A percentile compares a stretch with the other conserved stretches of the same genome.
These are phyloP conservation scores for Elsinoe fawcettii DNA, from an alignment of 2,329 filamentous ascomycete species.

Conservation along the genomic window DNA sequence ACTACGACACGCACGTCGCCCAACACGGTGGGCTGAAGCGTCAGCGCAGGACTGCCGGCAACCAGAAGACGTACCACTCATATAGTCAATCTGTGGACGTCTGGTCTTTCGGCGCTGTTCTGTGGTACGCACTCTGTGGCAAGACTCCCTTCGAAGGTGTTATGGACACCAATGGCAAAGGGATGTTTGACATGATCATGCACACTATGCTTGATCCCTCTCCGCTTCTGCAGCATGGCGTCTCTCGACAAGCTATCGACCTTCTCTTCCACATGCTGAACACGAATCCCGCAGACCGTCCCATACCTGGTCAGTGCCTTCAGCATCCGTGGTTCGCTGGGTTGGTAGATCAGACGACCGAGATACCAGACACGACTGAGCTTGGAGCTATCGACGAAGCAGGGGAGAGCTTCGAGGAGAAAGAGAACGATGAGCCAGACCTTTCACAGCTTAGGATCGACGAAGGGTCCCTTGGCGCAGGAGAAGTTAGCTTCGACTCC, in stretches of 20 bases:
- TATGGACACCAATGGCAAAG: constrained; percentile 65
- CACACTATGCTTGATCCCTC: constrained; percentile 59
- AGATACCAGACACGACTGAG: constrained; percentile 13
- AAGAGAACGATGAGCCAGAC: constrained; percentile 32
- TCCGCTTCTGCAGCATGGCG: constrained; percentile 50
- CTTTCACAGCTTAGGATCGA: constrained; percentile 59
- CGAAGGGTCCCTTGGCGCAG: constrained; percentile 32
- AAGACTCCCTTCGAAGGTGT: constrained; percentile 74
- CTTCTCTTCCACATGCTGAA: constrained; percentile 74
- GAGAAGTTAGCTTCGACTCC: constrained; percentile 28
- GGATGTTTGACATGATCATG: constrained; percentile 83
- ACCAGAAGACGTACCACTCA: constrained; percentile 44
- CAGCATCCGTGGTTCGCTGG: constrained; percentile 64
- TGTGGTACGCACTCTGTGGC: constrained; percentile 78
- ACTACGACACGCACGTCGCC: constrained; percentile 59
- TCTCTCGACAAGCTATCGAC: constrained; percentile 63
- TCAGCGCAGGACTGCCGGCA: constrained; percentile 42
- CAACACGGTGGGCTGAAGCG: constrained; percentile 53
- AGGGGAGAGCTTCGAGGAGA: constrained; percentile 52
- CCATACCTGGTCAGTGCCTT: constrained; percentile 63
- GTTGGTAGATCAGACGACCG: constrained; percentile 32
- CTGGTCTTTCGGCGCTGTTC: constrained; percentile 89
- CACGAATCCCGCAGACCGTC: constrained; percentile 67
- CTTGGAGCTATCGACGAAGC: constrained; percentile 48
- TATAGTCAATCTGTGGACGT: constrained; percentile 92